These are phyloP conservation scores for Fraxinus velutina DNA, from an alignment of 305 asterid species.

Conservation along the genomic window DNA sequence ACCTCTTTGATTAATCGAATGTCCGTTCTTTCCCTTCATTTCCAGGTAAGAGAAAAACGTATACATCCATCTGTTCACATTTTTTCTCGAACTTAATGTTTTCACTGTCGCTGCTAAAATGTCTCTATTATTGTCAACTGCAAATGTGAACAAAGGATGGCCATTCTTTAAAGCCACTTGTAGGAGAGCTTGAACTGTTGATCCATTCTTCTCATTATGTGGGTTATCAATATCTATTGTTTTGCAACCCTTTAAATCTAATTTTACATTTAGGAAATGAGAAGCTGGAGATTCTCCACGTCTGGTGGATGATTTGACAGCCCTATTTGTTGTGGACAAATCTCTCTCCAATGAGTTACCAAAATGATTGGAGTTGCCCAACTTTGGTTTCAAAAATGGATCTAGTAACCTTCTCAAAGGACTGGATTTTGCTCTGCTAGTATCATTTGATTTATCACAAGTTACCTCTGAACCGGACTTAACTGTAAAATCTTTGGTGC, in stretches of 20 bases:
- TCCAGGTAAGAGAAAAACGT: conserved; percentile 59
- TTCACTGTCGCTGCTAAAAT: conserved; percentile 71
- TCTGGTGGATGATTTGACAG: conserved; percentile 27
- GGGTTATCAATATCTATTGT: conserved; percentile 29
- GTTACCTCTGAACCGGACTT: conserved; percentile 27
- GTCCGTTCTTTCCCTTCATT: conserved; percentile 48
- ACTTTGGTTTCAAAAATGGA: conserved; percentile 61
- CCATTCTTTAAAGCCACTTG: conserved; percentile 71
- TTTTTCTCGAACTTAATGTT: conserved; percentile 38
- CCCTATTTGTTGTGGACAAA: conserved; percentile 24
- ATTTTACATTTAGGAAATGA: conserved; percentile 34
- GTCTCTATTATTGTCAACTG: conserved; percentile 56
- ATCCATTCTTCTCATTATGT: conserved; percentile 30
- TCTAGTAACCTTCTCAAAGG: conserved; percentile 77
- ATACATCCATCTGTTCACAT: conserved; percentile 44
- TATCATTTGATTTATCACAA: conserved; percentile 37
- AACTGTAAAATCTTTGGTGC: conserved; percentile 15
- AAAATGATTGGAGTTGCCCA: conserved; percentile 31
- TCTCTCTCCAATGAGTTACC: conserved; percentile 27
- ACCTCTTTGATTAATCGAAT: conserved; percentile 49
- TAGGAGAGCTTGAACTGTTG: conserved; percentile 59
- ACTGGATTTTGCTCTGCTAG: conserved; percentile 56
- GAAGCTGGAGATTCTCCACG: conserved; percentile 34
- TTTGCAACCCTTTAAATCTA: conserved; percentile 42
- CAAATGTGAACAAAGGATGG: conserved; percentile 72